Evolutionary conservation across 306 rosid species (phyloP), one percentile per base, ranked within the genome.

Genomic region (Cucumis melo): DNA sequence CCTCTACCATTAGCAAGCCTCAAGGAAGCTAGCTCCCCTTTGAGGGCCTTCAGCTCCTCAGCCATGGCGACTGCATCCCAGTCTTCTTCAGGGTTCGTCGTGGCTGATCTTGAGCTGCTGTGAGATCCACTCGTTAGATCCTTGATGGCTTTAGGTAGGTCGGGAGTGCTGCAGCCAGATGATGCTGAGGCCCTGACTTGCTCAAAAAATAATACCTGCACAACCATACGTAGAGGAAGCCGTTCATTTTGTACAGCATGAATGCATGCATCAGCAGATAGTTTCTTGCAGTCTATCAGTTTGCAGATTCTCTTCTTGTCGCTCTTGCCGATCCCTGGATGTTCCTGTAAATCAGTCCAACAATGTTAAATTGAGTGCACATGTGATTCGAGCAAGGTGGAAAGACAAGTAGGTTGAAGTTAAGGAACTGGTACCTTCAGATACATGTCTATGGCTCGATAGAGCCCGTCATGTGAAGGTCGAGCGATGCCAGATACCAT

Each of bases 231-330:
- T 82, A 92, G 70, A 0, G 99, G 99, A 6, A 95, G 93, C 82
- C 99, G 87, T 91, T 95, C 99, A 7, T 95, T 95, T 82, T 92
- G 99, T 77, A 95, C 92, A 0, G 96, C 99, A 19, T 95, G 99
- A 89, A 89, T 62, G 80, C 97, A 92, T 0, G 99, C 99, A 19
- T 95, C 99, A 9, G 80, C 96, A 0, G 99, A 95, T 19, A 95
- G 86, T 78, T 85, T 95, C 78, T 84, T 83, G 89, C 97, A 92
- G 83, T 95, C 97, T 96, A 95, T 92, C 85, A 95, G 80, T 84
- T 89, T 90, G 92, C 99, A 95, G 78, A 95, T 89, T 83, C 85
- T 87, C 85, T 89, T 95, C 83, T 86, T 92, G 75, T 92, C 97
- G 6, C 97, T 83, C 87, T 95, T 95, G 88, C 86, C 84, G 64